Evolutionary conservation across 1,139 yeast species (phyloP), one percentile per base, ranked within the genome.

Genomic region (Suhomyces yuchorum): DNA sequence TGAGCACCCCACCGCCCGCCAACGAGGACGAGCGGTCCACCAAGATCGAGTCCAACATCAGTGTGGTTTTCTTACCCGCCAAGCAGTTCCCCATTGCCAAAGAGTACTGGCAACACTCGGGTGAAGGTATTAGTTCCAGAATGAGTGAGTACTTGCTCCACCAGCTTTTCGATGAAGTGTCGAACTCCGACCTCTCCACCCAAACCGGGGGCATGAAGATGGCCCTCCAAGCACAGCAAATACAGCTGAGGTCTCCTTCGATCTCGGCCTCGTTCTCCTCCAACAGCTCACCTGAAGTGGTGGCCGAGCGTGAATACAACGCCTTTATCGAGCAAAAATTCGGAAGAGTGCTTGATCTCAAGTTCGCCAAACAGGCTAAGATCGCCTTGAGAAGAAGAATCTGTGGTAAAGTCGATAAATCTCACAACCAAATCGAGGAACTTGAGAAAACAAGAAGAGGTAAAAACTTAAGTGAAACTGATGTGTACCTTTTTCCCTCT

Each of bases 71-170:
- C 56, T 85, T 86, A 58, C 89, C 89, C 0, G 71, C 75, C 2
- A 61, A 68, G 2, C 81, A 79, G 44, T 82, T 73, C 54, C 66
- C 80, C 1, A 63, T 87, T 5, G 93, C 95, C 30, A 91, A 90
- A 63, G 83, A 82, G 57, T 93, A 88, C 68, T 93, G 99, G 99
- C 97, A 92, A 63, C 97, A 92, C 60, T 76, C 96, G 0, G 99
- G 99, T 28, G 98, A 93, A 66, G 97, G 97, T 11, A 81, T 93
- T 38, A 88, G 97, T 17, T 88, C 96, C 9, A 73, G 98, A 59
- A 72, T 85, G 67, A 97, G 92, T 1, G 97, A 92, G 64, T 93
- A 89, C 60, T 82, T 88, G 38, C 67, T 87, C 50, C 81, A 80
- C 51, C 88, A 83, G 56, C 70, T 87, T 56, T 77, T 81, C 56